Conservation (phyloP, 139 green algal genomes). For the Chlorella sp. region DNA sequence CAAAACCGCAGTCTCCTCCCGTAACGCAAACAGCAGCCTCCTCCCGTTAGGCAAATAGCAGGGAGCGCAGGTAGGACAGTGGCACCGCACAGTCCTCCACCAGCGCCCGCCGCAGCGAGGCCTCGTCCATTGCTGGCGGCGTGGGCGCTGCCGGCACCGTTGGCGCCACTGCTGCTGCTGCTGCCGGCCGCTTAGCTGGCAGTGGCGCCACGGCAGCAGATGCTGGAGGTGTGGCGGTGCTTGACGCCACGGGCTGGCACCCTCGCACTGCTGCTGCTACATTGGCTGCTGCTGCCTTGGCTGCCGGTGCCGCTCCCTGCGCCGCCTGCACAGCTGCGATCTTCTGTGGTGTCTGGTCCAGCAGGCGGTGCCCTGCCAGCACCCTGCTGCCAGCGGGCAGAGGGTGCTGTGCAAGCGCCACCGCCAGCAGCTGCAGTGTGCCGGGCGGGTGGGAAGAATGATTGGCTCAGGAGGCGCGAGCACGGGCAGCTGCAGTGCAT, state of each 20-base stretch:
- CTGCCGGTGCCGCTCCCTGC: neutral
- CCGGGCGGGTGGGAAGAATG: too few species aligned
- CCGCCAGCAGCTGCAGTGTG: neutral
- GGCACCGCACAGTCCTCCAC: constrained; percentile 3
- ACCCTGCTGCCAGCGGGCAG: neutral
- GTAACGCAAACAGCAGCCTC: neutral
- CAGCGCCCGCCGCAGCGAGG: constrained; percentile 6
- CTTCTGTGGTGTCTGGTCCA: neutral
- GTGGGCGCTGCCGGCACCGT: too few species aligned
- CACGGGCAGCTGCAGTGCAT: too few species aligned
- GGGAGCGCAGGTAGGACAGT: constrained; percentile 29
- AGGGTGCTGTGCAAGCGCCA: neutral
- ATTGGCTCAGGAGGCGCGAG: too few species aligned
- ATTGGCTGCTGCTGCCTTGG: neutral
- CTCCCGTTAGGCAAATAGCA: neutral
- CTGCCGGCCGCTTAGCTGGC: neutral
- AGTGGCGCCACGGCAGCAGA: too few species aligned
- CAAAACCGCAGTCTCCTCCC: too few species aligned
- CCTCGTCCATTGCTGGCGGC: constrained; percentile 5
- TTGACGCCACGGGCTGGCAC: too few species aligned
- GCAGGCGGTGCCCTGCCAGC: neutral
- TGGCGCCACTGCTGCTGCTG: neutral
- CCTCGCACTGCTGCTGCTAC: too few species aligned
- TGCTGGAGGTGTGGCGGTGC: neutral
- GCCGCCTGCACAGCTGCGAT: neutral